Evolutionary conservation across 2,329 filamentous ascomycete species (phyloP).

Genomic region (Niveomyces coronatus): DNA sequence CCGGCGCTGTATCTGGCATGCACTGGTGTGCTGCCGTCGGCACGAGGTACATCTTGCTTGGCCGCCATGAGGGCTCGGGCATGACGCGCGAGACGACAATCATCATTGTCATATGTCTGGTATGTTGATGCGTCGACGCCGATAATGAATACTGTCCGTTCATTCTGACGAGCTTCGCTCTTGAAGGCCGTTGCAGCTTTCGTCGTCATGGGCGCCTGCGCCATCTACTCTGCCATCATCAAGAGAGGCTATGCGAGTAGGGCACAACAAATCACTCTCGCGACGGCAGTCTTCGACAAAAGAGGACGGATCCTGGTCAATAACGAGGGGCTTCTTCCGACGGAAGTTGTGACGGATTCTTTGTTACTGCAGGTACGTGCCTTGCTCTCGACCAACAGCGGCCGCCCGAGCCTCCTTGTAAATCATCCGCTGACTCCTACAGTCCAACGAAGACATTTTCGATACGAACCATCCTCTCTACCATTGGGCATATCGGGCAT

Average conservation of each 20-base stretch:
- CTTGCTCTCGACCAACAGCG: background rate
- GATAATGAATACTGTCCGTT: background rate
- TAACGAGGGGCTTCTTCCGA: constrained; percentile 58
- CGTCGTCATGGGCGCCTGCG: constrained; percentile 45
- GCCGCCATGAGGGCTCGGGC: constrained; percentile 21
- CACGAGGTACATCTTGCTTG: constrained; percentile 52
- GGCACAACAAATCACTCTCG: constrained; percentile 50
- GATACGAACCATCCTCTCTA: constrained; percentile 69
- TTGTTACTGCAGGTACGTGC: constrained; percentile 52
- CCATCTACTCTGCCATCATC: constrained; percentile 41
- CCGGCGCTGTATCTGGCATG: constrained; percentile 72
- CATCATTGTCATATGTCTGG: constrained; percentile 59
- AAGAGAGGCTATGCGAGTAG: constrained; percentile 45
- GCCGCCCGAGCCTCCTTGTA: background rate
- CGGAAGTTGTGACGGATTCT: constrained; percentile 67
- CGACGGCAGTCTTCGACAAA: constrained; percentile 55
- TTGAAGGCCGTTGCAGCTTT: constrained; percentile 42
- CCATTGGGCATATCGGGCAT: constrained; percentile 78
- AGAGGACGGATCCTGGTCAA: constrained; percentile 58
- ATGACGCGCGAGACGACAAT: constrained; percentile 55
- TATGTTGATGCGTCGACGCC: background rate
- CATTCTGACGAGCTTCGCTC: too few species aligned
- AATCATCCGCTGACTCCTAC: too few species aligned
- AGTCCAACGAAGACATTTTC: constrained; percentile 58
- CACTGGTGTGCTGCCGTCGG: constrained; percentile 72